These are phyloP conservation scores for Phytophthora fragariae DNA, from an alignment of 352 stramenopile species.

Conservation along the genomic window DNA sequence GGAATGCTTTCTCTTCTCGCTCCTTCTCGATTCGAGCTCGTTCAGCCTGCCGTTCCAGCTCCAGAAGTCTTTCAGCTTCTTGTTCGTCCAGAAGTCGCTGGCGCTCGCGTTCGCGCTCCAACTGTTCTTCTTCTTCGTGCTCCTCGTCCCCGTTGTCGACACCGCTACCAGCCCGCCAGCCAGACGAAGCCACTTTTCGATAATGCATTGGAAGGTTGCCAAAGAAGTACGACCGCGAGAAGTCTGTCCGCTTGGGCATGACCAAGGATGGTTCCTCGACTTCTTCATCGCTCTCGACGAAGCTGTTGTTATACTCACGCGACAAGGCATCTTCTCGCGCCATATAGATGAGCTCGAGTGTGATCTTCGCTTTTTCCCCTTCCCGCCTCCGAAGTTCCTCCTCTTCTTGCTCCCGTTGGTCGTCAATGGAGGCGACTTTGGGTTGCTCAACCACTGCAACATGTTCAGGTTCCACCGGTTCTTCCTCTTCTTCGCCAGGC, in stretches of 20 bases:
- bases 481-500: conserved; percentile 20
- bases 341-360: conserved; percentile 41
- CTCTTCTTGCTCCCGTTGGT: conserved; percentile 36
- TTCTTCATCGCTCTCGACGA: conserved; percentile 66
- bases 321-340: conserved; percentile 39
- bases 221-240: conserved; percentile 79
- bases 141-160: conserved; percentile 82
- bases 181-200: conserved; percentile 49
- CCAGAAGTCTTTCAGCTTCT: conserved; percentile 63
- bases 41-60: conserved; percentile 64
- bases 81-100: conserved; percentile 70
- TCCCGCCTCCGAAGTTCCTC: conserved; percentile 27
- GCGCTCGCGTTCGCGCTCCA: conserved; percentile 63
- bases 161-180: conserved; percentile 64
- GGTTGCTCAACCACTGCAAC: conserved; percentile 13
- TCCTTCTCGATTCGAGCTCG: conserved; percentile 65
- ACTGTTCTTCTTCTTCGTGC: conserved; percentile 68
- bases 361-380: conserved; percentile 26
- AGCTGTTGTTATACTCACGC: conserved; percentile 38
- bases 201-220: conserved; percentile 60
- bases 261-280: conserved; percentile 44
- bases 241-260: conserved; percentile 70
- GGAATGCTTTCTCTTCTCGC: conserved; percentile 62
- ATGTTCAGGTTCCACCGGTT: conserved; percentile 13
- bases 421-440: conserved; percentile 13